phyloP scores from a whole-genome alignment of 805 yeast species.

The Candida krabiensis region DNA sequence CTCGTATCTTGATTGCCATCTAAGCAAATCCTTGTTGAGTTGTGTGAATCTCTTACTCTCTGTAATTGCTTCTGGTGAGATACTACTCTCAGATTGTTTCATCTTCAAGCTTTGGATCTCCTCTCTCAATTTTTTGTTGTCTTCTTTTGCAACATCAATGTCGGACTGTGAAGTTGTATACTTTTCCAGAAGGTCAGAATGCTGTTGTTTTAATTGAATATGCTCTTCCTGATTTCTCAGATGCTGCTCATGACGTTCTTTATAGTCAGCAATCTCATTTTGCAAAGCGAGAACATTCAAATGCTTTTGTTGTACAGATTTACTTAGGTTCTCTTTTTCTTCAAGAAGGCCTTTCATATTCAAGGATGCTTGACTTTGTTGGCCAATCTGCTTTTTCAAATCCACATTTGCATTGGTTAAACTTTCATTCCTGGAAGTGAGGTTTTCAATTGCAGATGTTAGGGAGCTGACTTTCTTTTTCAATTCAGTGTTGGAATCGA shows the following conservation, averaged over 20 bases:
- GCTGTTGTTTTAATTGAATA: slow-evolving; percentile 4
- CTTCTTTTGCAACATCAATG: slow-evolving; percentile 9
- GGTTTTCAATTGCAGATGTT: neutral
- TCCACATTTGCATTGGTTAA: neutral
- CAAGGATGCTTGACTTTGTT: slow-evolving; percentile 6
- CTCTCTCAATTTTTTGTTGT: slow-evolving; percentile 13
- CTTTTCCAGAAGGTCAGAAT: slow-evolving; percentile 6
- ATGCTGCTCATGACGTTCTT: slow-evolving; percentile 3
- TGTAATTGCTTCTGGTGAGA: slow-evolving; percentile 4
- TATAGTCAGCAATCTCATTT: slow-evolving; percentile 5
- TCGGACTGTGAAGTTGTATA: slow-evolving; percentile 8
- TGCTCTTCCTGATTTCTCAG: slow-evolving; percentile 2
- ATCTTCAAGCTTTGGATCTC: slow-evolving; percentile 2
- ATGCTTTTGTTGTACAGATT: slow-evolving; percentile 9
- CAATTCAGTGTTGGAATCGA: slow-evolving; percentile 3
- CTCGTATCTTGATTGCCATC: slow-evolving; percentile 54
- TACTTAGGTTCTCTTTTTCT: slow-evolving; percentile 11
- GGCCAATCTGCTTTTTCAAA: slow-evolving; percentile 9
- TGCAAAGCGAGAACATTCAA: slow-evolving; percentile 10
- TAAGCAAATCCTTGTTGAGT: slow-evolving; percentile 27
- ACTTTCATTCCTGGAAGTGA: neutral
- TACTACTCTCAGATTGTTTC: slow-evolving; percentile 7
- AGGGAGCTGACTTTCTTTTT: neutral
- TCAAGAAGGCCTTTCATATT: slow-evolving; percentile 8
- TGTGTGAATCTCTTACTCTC: slow-evolving; percentile 9